A percentile compares a stretch with the other conserved stretches of the same genome.
Evolutionary conservation across 371 early-diverging fungal species (phyloP).

Genomic region (Mortierella sp.): DNA sequence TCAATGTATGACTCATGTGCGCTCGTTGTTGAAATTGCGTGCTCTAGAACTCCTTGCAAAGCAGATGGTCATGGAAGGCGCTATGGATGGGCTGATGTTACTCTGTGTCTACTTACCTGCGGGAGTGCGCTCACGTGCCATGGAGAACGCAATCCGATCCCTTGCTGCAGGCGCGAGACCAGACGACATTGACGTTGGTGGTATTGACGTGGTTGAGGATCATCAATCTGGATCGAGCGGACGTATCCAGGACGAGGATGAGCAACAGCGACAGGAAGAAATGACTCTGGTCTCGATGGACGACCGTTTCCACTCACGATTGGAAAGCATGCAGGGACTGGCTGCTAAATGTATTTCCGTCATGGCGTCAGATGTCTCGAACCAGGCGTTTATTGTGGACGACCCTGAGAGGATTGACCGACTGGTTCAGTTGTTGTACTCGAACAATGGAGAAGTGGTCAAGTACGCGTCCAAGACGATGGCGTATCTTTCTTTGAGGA

Average conservation of each 20-base stretch:
- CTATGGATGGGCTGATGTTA: conserved; percentile 42
- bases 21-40: background rate
- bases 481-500: conserved; percentile 70
- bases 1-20: background rate
- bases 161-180: conserved; percentile 8
- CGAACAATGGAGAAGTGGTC: conserved; percentile 43
- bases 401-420: conserved; percentile 53
- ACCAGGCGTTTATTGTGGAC: conserved; percentile 53
- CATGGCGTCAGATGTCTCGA: conserved; percentile 39
- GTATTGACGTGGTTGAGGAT: background rate
- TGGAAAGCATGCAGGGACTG: conserved; percentile 49
- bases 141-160: conserved; percentile 37
- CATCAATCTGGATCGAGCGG: background rate
- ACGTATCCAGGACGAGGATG: conserved; percentile 1
- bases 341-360: conserved; percentile 49
- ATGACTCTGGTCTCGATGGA: conserved; percentile 31
- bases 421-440: conserved; percentile 47
- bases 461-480: conserved; percentile 73
- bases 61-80: conserved; percentile 46
- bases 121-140: conserved; percentile 48
- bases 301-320: conserved; percentile 33
- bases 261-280: conserved; percentile 22
- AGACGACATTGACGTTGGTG: background rate
- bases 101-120: conserved; percentile 54
- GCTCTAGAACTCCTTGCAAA: conserved; percentile 31